These are phyloP conservation scores for Fomes fomentarius DNA, from an alignment of 1,284 basidiomycete genomes.

Conservation along the genomic window DNA sequence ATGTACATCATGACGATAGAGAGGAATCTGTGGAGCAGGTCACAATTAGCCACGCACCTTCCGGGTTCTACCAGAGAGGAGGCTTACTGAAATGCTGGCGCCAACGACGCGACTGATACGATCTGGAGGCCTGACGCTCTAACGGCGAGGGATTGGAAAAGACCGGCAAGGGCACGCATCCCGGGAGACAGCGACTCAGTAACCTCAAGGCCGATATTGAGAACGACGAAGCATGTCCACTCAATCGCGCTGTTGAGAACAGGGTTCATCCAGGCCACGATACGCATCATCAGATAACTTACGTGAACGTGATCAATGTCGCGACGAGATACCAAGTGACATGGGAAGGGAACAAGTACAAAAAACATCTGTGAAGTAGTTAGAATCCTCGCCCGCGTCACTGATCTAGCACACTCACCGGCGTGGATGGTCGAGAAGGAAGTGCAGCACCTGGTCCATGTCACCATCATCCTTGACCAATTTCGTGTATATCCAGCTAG, in stretches of 20 bases:
- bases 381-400: no score
- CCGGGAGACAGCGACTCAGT: conserved; percentile 44
- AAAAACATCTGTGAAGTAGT: conserved; percentile 59
- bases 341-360: conserved; percentile 84
- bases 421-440: conserved; percentile 83
- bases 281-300: conserved; percentile 26
- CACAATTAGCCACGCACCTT: neutral
- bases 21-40: conserved; percentile 55
- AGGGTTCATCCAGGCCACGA: neutral
- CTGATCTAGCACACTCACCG: conserved; percentile 37
- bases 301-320: conserved; percentile 50
- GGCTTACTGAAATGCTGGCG: conserved; percentile 67
- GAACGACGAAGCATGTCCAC: conserved; percentile 57
- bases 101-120: conserved; percentile 59
- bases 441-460: conserved; percentile 65
- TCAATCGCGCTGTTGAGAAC: conserved; percentile 44
- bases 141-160: conserved; percentile 73
- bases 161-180: conserved; percentile 51
- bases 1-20: conserved; percentile 81
- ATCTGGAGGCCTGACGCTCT: conserved; percentile 80
- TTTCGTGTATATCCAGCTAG: conserved; percentile 53
- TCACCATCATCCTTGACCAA: conserved; percentile 50
- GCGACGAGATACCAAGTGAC: conserved; percentile 83
- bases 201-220: conserved; percentile 58
- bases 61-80: neutral